Conservation (phyloP, 257 asterid genomes). For the Solanum bulbocastanum region DNA sequence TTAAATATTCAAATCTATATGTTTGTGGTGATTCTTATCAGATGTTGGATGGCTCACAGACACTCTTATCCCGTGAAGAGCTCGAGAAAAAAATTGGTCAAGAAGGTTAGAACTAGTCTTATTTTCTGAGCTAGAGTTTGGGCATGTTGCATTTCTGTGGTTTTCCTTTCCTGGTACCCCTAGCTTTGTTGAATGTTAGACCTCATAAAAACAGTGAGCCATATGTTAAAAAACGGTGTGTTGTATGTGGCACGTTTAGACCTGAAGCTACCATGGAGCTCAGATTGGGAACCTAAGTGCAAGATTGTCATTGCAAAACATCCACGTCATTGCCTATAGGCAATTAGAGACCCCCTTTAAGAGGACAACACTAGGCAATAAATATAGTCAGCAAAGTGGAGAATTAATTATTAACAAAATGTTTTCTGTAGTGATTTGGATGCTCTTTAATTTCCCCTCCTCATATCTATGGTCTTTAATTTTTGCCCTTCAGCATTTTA, state of each 20-base stretch:
- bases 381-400: not conserved
- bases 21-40: slow-evolving; percentile 14
- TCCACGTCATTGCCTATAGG: not conserved
- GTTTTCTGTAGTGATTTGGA: not conserved
- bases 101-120: slow-evolving; percentile 43
- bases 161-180: not conserved
- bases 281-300: not conserved
- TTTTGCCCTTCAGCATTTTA: too few relatives aligned
- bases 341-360: not conserved
- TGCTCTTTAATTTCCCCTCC: not conserved
- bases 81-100: slow-evolving; percentile 60
- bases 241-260: not conserved
- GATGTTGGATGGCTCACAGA: slow-evolving; percentile 79
- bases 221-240: not conserved
- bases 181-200: not conserved
- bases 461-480: too few relatives aligned
- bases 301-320: not conserved
- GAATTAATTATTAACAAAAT: not conserved
- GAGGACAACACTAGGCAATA: not conserved
- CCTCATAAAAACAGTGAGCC: not conserved
- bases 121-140: not conserved
- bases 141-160: not conserved
- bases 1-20: not conserved
- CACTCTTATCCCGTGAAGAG: slow-evolving; percentile 70
- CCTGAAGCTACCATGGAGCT: not conserved